phyloP scores from a whole-genome alignment of 2,329 filamentous ascomycete species.

The Ascochyta pisi region DNA sequence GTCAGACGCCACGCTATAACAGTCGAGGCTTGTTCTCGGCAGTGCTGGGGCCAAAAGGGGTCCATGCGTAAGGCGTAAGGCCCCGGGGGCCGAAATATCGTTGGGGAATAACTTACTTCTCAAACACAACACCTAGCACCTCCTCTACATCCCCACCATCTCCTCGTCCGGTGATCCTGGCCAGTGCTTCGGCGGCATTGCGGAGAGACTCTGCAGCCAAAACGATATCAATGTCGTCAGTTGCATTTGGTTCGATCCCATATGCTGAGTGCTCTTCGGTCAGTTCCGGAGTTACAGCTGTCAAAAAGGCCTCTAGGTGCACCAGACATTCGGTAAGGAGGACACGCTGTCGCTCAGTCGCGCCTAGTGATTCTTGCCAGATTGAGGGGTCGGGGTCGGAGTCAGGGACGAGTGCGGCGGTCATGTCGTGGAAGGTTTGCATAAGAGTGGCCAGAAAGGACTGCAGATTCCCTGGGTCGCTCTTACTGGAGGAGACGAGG shows the following conservation, averaged over 20 bases:
- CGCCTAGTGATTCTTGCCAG: conserved; percentile 84
- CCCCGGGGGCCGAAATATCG: background rate
- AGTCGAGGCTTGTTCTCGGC: conserved; percentile 5
- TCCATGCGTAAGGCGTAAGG: conserved; percentile 6
- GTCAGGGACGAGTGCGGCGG: conserved; percentile 57
- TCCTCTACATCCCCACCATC: conserved; percentile 92
- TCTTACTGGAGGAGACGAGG: background rate
- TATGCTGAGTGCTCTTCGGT: conserved; percentile 12
- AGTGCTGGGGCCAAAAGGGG: conserved; percentile 8
- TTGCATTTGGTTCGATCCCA: conserved; percentile 1
- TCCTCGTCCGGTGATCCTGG: conserved; percentile 85
- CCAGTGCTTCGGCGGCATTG: conserved; percentile 52
- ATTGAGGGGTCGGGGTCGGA: conserved; percentile 65
- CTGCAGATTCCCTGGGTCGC: conserved; percentile 71
- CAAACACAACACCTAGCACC: conserved; percentile 94
- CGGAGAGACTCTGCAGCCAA: conserved; percentile 89
- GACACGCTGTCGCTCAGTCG: conserved; percentile 86
- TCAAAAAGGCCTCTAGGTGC: conserved; percentile 77
- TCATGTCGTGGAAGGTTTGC: conserved; percentile 73
- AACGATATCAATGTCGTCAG: conserved; percentile 72
- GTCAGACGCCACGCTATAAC: conserved; percentile 35
- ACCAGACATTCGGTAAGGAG: conserved; percentile 76
- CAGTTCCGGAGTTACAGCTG: conserved; percentile 54
- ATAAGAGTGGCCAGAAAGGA: conserved; percentile 71
- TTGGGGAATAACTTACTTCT: conserved; percentile 72